Percentiles rank a stretch among this genome's conserved stretches.
phyloP scores from a whole-genome alignment of 805 yeast species.

The Candida berthetii region DNA sequence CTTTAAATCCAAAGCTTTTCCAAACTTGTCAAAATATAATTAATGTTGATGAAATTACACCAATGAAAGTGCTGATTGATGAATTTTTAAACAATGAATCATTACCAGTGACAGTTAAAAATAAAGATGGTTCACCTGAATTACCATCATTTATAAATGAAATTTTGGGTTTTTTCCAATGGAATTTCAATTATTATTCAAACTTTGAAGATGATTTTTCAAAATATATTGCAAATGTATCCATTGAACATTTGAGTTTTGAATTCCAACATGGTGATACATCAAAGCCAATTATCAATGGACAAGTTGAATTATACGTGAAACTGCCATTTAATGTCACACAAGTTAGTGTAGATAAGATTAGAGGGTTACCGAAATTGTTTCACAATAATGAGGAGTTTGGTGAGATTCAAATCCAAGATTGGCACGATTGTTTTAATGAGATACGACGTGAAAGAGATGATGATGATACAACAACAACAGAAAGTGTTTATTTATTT shows the following conservation, averaged over 20 bases:
- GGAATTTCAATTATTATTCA: slow-evolving; percentile 11
- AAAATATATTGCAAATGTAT: slow-evolving; percentile 26
- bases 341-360: slow-evolving; percentile 24
- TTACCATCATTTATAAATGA: slow-evolving; percentile 16
- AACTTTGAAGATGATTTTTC: slow-evolving; percentile 4
- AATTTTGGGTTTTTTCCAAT: slow-evolving; percentile 7
- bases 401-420: slow-evolving; percentile 34
- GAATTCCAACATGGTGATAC: slow-evolving; percentile 27
- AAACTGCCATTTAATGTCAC: slow-evolving; percentile 24
- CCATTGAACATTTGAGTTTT: slow-evolving; percentile 29
- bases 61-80: slow-evolving; percentile 9
- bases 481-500: slow-evolving; percentile 24
- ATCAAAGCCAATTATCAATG: slow-evolving; percentile 28
- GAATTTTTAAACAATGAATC: slow-evolving; percentile 11
- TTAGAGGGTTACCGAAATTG: slow-evolving; percentile 36
- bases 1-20: slow-evolving; percentile 2
- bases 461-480: slow-evolving; percentile 9
- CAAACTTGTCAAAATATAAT: slow-evolving; percentile 3
- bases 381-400: slow-evolving; percentile 33
- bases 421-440: slow-evolving; percentile 41
- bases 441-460: slow-evolving; percentile 18
- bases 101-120: slow-evolving; percentile 12
- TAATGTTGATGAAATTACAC: slow-evolving; percentile 5
- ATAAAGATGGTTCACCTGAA: slow-evolving; percentile 13
- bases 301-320: slow-evolving; percentile 27